These are phyloP conservation scores for Rosa multiflora DNA, from an alignment of 306 rosid genomes.

Conservation along the genomic window DNA sequence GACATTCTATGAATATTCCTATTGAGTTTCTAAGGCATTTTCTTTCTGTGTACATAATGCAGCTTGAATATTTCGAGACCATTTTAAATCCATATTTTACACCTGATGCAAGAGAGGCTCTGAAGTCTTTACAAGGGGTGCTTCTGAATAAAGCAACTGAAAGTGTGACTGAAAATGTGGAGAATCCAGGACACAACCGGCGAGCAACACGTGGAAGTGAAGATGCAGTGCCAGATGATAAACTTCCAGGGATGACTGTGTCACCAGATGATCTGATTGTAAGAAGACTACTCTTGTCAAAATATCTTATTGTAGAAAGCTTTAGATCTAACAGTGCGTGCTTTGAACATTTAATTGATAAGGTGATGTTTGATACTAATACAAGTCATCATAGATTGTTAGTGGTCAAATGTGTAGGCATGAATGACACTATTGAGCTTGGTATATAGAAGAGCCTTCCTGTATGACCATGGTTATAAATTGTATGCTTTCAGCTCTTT, in stretches of 20 bases:
- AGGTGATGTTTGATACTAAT: not conserved
- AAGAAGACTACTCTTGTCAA: slow-evolving; percentile 38
- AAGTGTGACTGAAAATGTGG: slow-evolving; percentile 60
- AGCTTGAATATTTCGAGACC: slow-evolving; percentile 97
- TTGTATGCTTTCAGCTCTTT: not conserved
- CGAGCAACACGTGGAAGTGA: slow-evolving; percentile 97
- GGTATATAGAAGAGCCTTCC: not conserved
- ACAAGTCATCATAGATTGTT: not conserved
- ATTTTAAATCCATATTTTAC: slow-evolving; percentile 92
- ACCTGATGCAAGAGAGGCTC: slow-evolving; percentile 87
- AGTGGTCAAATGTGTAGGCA: not conserved
- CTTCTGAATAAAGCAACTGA: slow-evolving; percentile 97
- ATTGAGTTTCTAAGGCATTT: slow-evolving; percentile 3
- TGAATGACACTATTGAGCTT: not conserved
- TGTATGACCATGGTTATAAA: not conserved
- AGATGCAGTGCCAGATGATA: slow-evolving; percentile 79
- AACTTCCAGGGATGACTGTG: slow-evolving; percentile 58
- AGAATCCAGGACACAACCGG: slow-evolving; percentile 87
- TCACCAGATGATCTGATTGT: slow-evolving; percentile 98
- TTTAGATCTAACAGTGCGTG: not conserved
- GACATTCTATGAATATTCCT: not conserved
- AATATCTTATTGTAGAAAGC: slow-evolving; percentile 15
- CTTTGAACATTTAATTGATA: slow-evolving; percentile 1
- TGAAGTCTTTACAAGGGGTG: slow-evolving; percentile 87
- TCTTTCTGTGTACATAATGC: slow-evolving; percentile 38